These are phyloP conservation scores for Clonostachys rosea DNA, from an alignment of 2,329 filamentous ascomycete species.

Conservation along the genomic window DNA sequence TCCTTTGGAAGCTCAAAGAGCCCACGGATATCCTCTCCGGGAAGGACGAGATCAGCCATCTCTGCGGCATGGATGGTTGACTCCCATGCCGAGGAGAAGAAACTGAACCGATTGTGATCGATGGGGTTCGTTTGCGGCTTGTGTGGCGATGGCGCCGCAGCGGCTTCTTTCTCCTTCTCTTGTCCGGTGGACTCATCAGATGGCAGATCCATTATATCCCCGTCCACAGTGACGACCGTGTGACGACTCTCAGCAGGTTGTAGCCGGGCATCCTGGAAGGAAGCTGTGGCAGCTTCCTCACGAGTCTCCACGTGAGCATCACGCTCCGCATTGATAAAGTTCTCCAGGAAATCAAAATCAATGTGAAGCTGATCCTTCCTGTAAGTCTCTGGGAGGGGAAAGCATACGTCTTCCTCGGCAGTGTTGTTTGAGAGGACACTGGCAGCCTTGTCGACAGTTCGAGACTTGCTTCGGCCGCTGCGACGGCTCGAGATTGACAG, in stretches of 20 bases:
- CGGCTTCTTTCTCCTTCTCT: slow-evolving; percentile 39
- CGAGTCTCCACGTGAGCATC: slow-evolving; percentile 43
- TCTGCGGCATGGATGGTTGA: slow-evolving; percentile 89
- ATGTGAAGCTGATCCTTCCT: slow-evolving; percentile 73
- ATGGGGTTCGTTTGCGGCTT: slow-evolving; percentile 23
- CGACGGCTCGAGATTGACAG: slow-evolving; percentile 64
- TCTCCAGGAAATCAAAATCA: slow-evolving; percentile 91
- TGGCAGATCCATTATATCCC: slow-evolving; percentile 51
- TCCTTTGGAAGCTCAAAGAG: slow-evolving; percentile 69
- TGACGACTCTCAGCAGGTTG: slow-evolving; percentile 15
- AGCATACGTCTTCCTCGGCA: slow-evolving; percentile 85
- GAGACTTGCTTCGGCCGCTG: slow-evolving; percentile 51
- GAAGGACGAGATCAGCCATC: slow-evolving; percentile 81
- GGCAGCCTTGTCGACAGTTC: slow-evolving; percentile 56
- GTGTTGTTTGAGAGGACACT: slow-evolving; percentile 63
- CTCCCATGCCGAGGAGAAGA: slow-evolving; percentile 94
- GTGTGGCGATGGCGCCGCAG: slow-evolving; percentile 18
- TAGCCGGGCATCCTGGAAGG: slow-evolving; percentile 25
- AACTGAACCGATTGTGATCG: slow-evolving; percentile 82
- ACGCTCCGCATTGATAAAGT: slow-evolving; percentile 69
- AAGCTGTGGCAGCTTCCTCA: slow-evolving; percentile 32
- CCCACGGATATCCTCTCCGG: slow-evolving; percentile 83
- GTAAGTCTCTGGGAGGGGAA: slow-evolving; percentile 67
- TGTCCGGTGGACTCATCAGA: slow-evolving; percentile 34
- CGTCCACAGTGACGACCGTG: slow-evolving; percentile 43